A percentile compares a stretch with the other conserved stretches of the same genome.
Evolutionary conservation across 495 filamentous ascomycete genomes (phyloP).

Genomic region (Aspergillus panamensis): DNA sequence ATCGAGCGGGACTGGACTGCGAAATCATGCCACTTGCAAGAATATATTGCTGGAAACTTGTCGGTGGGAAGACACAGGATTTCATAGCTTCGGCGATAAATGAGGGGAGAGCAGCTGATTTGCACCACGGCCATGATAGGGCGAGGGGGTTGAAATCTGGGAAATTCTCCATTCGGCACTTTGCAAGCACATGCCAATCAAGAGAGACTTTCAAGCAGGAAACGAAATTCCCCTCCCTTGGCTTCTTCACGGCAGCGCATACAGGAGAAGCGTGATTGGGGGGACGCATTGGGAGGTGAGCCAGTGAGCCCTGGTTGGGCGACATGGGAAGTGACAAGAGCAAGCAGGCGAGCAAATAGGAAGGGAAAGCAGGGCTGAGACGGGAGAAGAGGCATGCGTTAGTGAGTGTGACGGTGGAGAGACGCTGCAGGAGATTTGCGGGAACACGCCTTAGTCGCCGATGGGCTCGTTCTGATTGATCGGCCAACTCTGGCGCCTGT

Average conservation of each 20-base stretch:
- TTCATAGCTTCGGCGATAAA: constrained; percentile 22
- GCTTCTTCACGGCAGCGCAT: constrained; percentile 21
- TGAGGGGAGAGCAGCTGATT: constrained; percentile 17
- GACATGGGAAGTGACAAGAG: constrained; percentile 13
- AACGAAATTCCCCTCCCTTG: constrained; percentile 5
- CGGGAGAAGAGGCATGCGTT: constrained; percentile 11
- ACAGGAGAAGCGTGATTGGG: constrained; percentile 14
- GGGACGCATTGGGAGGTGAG: background rate
- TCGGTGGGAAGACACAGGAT: constrained; percentile 9
- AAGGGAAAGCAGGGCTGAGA: constrained; percentile 6
- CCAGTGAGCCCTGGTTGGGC: constrained; percentile 16
- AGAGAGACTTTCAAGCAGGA: background rate
- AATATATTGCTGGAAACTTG: too few relatives aligned
- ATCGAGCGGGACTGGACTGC: background rate
- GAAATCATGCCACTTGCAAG: too few relatives aligned
- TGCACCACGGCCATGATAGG: constrained; percentile 7
- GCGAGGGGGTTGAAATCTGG: background rate
- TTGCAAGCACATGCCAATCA: constrained; percentile 14
- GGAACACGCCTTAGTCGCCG: constrained; percentile 24
- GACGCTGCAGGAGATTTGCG: constrained; percentile 23
- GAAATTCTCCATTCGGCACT: constrained; percentile 7
- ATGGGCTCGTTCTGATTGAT: constrained; percentile 18
- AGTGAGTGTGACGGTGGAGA: constrained; percentile 25
- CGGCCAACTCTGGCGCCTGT: background rate
- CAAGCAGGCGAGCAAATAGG: constrained; percentile 3